Base-by-base conservation (phyloP, 164 flowering plant species). In the Stephania cephalantha region DNA sequence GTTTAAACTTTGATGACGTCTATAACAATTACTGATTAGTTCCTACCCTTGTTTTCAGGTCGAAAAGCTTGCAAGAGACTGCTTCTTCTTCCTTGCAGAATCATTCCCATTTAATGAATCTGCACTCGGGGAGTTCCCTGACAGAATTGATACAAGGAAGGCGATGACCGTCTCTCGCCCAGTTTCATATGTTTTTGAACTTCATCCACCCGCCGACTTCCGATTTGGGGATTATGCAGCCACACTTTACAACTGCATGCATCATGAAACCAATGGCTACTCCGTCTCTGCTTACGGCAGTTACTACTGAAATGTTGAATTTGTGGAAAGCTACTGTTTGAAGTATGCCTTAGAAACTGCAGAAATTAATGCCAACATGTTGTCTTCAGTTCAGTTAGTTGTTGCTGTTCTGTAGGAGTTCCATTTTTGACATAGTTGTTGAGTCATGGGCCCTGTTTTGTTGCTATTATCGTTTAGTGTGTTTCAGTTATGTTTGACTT, bases 91-190 rank as follows among this genome's bases (percentile, higher is more conserved):
- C 81, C 91, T 95, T 1, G 71, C 65, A 9, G 79, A 86, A 74
- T 95, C 99, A 9, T 90, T 90, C 67, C 89, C 88, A 3, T 90
- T 81, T 73, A 91, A 90, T 52, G 97, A 90, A 81, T 79, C 82
- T 68, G 88, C 83, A 77, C 86, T 95, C 64, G 97, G 97, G 79
- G 76, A 82, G 71, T 67, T 92, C 74, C 45, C 76, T 3, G 90
- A 88, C 73, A 73, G 18, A 4, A 20, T 83, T 6, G 42, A 61
- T 35, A 74, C 77, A 0, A 88, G 76, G 78, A 90, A 78, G 76
- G 79, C 88, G 4, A 83, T 87, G 92, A 22, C 85, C 67, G 78
- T 68, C 12, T 89, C 97, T 1, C 85, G 78, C 72, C 82, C 98
- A 0, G 25, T 91, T 64, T 86, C 90, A 1, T 95, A 93, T 78